Percentiles rank a stretch among this genome's conserved stretches.
Conservation (phyloP, 2,329 filamentous ascomycete species). For the Epichloe typhina region DNA sequence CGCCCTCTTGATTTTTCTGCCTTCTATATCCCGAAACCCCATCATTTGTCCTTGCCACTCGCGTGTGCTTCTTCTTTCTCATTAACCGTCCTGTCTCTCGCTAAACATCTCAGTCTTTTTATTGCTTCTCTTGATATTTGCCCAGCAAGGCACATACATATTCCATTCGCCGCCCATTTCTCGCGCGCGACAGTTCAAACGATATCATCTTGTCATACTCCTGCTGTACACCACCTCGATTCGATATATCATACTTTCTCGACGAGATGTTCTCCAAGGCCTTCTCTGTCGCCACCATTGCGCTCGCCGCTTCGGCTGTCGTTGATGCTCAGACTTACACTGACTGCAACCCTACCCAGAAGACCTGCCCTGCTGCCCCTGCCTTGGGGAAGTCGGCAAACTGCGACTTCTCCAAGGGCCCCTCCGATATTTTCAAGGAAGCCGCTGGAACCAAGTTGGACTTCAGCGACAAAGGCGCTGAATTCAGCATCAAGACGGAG, state of each 20-base stretch:
- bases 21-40: not conserved
- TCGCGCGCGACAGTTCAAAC: not conserved
- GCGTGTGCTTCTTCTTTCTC: not conserved
- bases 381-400: slow-evolving; percentile 50
- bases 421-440: slow-evolving; percentile 40
- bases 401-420: slow-evolving; percentile 68
- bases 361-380: slow-evolving; percentile 57
- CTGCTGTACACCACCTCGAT: too few relatives aligned
- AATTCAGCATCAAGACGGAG: slow-evolving; percentile 54
- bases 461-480: slow-evolving; percentile 37
- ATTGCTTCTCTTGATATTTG: not conserved
- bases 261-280: slow-evolving; percentile 30
- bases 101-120: not conserved
- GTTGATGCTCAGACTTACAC: slow-evolving; percentile 44
- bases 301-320: slow-evolving; percentile 34
- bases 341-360: slow-evolving; percentile 40
- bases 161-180: not conserved
- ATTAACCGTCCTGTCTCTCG: slow-evolving; percentile 1
- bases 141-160: not conserved
- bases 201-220: not conserved
- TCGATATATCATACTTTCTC: not conserved
- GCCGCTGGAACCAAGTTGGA: slow-evolving; percentile 33
- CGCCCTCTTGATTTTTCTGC: not conserved
- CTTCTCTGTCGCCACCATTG: slow-evolving; percentile 31
- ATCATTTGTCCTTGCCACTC: not conserved